A percentile compares a stretch with the other conserved stretches of the same genome.
These are phyloP conservation scores for Brassica incana DNA, from an alignment of 345 rosid genomes.

Conservation along the genomic window DNA sequence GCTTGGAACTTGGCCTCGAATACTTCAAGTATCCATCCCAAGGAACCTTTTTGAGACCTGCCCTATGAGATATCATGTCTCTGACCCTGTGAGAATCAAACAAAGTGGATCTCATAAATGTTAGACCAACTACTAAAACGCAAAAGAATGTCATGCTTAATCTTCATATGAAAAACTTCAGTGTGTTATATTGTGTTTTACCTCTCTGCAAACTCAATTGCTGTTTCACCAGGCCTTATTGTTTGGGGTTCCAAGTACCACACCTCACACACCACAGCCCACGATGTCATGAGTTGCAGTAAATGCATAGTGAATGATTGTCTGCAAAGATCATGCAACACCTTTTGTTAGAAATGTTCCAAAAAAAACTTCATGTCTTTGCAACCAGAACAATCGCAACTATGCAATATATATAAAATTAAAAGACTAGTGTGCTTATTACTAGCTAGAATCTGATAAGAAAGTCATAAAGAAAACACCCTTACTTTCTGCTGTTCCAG, in stretches of 20 bases:
- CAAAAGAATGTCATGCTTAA: not conserved
- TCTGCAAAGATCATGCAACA: slow-evolving; percentile 47
- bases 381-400: not conserved
- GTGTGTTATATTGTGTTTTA: slow-evolving; percentile 24
- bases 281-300: slow-evolving; percentile 97
- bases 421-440: not conserved
- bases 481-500: slow-evolving; percentile 99
- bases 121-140: not conserved
- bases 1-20: slow-evolving; percentile 89
- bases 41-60: slow-evolving; percentile 92
- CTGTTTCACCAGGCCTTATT: slow-evolving; percentile 78
- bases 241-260: slow-evolving; percentile 98
- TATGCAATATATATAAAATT: not conserved
- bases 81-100: slow-evolving; percentile 56
- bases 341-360: slow-evolving; percentile 4
- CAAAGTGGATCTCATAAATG: slow-evolving; percentile 1
- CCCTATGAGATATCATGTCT: slow-evolving; percentile 78
- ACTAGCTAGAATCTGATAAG: not conserved
- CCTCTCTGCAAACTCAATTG: slow-evolving; percentile 99
- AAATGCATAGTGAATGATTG: slow-evolving; percentile 98
- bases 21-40: slow-evolving; percentile 97
- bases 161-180: not conserved
- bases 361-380: not conserved
- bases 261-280: slow-evolving; percentile 99
- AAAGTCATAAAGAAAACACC: not conserved